Conservation (phyloP, 2,329 filamentous ascomycete species). For the Penicillium occitanis region DNA sequence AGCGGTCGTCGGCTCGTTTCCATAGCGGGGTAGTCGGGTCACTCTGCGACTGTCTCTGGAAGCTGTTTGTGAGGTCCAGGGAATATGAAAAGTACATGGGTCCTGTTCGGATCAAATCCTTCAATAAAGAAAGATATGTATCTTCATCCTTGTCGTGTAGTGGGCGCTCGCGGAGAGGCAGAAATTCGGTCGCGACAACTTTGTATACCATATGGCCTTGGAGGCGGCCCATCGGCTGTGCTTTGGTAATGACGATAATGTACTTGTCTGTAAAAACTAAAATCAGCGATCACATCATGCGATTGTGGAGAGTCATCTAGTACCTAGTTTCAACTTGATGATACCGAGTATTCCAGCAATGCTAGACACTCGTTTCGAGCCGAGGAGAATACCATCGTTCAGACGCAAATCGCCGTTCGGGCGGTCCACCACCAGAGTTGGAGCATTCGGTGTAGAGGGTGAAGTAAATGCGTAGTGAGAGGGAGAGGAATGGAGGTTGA, state of each 20-base stretch:
- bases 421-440: conserved; percentile 83
- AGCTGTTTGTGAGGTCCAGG: conserved; percentile 92
- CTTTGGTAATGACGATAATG: conserved; percentile 93
- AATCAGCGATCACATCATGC: conserved; percentile 19
- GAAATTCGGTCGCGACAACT: conserved; percentile 83
- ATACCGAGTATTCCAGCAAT: conserved; percentile 93
- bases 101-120: conserved; percentile 74
- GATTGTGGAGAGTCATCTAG: conserved; percentile 25
- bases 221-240: conserved; percentile 82
- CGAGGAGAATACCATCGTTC: conserved; percentile 72
- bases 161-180: conserved; percentile 87
- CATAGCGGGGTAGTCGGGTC: conserved; percentile 74
- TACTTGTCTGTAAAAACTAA: conserved; percentile 69
- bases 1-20: conserved; percentile 91
- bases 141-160: conserved; percentile 94
- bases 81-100: conserved; percentile 99
- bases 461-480: conserved; percentile 96
- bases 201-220: conserved; percentile 98
- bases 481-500: conserved; percentile 90
- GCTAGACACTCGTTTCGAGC: conserved; percentile 83
- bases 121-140: conserved; percentile 79
- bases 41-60: conserved; percentile 84
- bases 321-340: conserved; percentile 89
- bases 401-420: conserved; percentile 88
- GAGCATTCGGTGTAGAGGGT: conserved; percentile 85